Evolutionary conservation across 2,329 filamentous ascomycete genomes (phyloP).

Genomic region (Escovopsis weberi): DNA sequence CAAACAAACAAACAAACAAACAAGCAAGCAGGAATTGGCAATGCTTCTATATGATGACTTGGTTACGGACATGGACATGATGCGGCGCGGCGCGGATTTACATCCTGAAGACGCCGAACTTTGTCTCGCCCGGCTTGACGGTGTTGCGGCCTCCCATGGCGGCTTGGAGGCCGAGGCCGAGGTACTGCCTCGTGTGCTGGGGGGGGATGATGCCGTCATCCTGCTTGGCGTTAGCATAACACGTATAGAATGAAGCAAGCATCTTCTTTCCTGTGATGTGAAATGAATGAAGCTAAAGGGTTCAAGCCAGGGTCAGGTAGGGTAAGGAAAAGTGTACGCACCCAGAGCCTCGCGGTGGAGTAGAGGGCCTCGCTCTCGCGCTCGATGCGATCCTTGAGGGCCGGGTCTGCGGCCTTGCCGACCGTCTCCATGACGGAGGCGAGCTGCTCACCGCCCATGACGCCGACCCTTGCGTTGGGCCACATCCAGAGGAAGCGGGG

Average conservation of each 20-base stretch:
- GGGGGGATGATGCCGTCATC: constrained; percentile 71
- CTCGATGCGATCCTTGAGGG: constrained; percentile 73
- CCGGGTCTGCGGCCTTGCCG: constrained; percentile 66
- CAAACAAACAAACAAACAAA: too few species aligned
- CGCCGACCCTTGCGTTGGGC: constrained; percentile 90
- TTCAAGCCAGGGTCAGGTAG: too few species aligned
- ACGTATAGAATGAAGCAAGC: too few species aligned
- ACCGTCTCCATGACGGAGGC: constrained; percentile 90
- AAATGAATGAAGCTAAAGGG: not conserved
- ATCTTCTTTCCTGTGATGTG: not conserved
- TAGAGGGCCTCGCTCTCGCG: constrained; percentile 79
- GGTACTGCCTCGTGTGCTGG: constrained; percentile 56
- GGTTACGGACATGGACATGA: too few species aligned
- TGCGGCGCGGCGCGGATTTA: constrained; percentile 17
- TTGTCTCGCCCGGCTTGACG: constrained; percentile 45
- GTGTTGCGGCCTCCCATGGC: constrained; percentile 55
- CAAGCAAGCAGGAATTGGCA: too few species aligned
- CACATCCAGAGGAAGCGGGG: constrained; percentile 91
- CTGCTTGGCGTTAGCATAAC: constrained; percentile 19
- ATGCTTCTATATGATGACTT: too few species aligned
- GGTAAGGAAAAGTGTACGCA: constrained; percentile 17
- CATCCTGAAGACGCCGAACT: constrained; percentile 76
- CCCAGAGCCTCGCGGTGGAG: constrained; percentile 82
- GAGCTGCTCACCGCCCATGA: constrained; percentile 93
- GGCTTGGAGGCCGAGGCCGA: constrained; percentile 58